Base-by-base conservation (phyloP, 1,139 yeast species). In the Yamadazyma pseudoaaseri region DNA sequence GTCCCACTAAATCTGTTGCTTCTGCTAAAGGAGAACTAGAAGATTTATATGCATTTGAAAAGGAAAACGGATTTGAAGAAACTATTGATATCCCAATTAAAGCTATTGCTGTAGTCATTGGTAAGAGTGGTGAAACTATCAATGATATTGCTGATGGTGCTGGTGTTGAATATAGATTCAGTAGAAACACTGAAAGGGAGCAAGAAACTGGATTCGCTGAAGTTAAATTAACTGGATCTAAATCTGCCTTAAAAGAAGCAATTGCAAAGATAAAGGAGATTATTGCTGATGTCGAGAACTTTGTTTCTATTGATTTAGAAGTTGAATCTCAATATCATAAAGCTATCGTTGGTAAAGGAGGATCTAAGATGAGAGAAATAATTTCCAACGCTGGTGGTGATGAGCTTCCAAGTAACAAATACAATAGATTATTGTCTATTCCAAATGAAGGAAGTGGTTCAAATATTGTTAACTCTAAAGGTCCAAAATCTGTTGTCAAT, bases 1-100 rank as follows among this genome's bases (percentile, higher is more conserved):
- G 99, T 34, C 95, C 97, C 34, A 86, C 97, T 14, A 82, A 81
- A 60, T 92, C 90, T 46, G 97, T 86, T 29, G 73, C 79, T 20
- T 82, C 84, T 56, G 95, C 96, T 28, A 80, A 80, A 56, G 92
- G 82, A 45, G 99, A 94, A 67, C 67, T 94, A 54, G 71, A 75
- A 51, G 97, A 89, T 41, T 73, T 94, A 45, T 72, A 86, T 48
- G 84, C 84, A 49, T 94, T 83, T 59, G 97, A 90, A 60, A 81
- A 77, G 54, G 96, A 86, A 49, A 87, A 90, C 54, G 92, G 96
- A 17, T 78, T 79, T 62, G 73, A 76, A 41, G 73, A 79, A 48
- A 62, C 66, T 14, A 54, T 92, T 34, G 60, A 65, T 33, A 81
- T 94, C 36, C 95, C 97, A 29, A 60, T 72, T 28, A 77, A 73